These are phyloP conservation scores for Chrysanthemum makinoi DNA, from an alignment of 129 eudicot genomes.

Conservation along the genomic window DNA sequence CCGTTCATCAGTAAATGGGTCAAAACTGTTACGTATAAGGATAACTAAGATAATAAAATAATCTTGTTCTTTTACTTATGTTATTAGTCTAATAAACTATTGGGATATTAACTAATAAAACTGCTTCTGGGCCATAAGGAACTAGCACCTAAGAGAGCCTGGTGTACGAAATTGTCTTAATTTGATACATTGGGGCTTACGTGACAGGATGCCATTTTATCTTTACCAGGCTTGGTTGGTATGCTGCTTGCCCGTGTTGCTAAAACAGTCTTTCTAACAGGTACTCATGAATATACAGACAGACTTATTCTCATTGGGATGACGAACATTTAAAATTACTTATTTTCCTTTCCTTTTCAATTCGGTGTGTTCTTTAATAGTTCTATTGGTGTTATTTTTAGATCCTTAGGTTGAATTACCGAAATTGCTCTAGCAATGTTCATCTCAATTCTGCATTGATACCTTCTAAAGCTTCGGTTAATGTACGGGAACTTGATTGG, in stretches of 20 bases:
- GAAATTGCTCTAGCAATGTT: slow-evolving; percentile 63
- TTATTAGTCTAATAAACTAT: no score
- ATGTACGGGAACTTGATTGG: slow-evolving; percentile 97
- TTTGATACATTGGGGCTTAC: slow-evolving; percentile 11
- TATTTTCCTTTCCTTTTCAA: no score
- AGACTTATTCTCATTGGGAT: no score
- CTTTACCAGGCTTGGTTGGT: slow-evolving; percentile 81
- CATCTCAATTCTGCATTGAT: slow-evolving; percentile 47
- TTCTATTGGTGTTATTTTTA: slow-evolving; percentile 22
- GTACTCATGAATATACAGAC: slow-evolving; percentile 26
- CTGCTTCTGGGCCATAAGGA: neutral
- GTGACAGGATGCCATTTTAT: slow-evolving; percentile 24
- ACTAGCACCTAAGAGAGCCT: neutral
- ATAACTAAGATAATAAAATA: no score
- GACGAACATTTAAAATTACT: neutral
- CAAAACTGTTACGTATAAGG: no score
- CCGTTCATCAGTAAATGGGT: no score
- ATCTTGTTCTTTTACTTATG: no score
- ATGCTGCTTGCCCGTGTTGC: slow-evolving; percentile 87
- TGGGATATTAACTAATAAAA: neutral
- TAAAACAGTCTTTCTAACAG: slow-evolving; percentile 69
- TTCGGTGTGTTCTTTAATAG: no score
- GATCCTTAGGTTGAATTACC: slow-evolving; percentile 70
- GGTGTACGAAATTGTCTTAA: neutral
- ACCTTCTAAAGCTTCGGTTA: slow-evolving; percentile 40